Percentiles rank a stretch among this genome's conserved stretches.
Evolutionary conservation across 805 yeast genomes (phyloP).

Genomic region (Metschnikowia koreensis): DNA sequence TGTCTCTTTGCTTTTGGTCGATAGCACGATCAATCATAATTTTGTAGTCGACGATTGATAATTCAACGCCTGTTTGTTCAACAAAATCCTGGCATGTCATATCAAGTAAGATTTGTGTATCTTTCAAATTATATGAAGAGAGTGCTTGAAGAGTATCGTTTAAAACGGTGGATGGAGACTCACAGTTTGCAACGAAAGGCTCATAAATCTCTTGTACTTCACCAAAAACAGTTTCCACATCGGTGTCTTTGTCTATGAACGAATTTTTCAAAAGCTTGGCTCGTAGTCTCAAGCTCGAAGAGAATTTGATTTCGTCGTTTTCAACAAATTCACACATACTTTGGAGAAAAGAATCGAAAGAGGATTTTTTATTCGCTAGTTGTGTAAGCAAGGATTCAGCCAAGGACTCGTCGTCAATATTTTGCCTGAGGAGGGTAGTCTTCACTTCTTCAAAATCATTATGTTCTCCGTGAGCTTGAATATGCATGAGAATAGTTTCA

Average conservation of each 20-base stretch:
- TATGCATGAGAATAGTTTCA: slow-evolving; percentile 9
- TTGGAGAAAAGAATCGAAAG: slow-evolving; percentile 7
- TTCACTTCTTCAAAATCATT: slow-evolving; percentile 7
- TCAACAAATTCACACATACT: slow-evolving; percentile 18
- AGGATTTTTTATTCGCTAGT: not conserved
- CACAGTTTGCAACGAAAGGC: slow-evolving; percentile 3
- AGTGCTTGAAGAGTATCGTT: slow-evolving; percentile 1
- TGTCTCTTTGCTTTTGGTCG: slow-evolving; percentile 13
- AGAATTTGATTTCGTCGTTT: slow-evolving; percentile 24
- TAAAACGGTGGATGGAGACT: not conserved
- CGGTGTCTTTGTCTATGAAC: not conserved
- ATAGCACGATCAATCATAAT: slow-evolving; percentile 30
- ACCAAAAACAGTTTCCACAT: not conserved
- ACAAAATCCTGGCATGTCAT: not conserved
- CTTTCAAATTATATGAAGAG: not conserved
- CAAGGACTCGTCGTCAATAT: slow-evolving; percentile 25
- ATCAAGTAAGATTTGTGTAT: slow-evolving; percentile 3
- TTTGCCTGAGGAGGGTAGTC: slow-evolving; percentile 18
- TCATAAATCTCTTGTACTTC: not conserved
- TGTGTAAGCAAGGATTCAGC: slow-evolving; percentile 19
- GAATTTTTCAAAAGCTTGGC: slow-evolving; percentile 11
- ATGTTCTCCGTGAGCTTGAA: slow-evolving; percentile 7
- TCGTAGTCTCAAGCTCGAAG: slow-evolving; percentile 21
- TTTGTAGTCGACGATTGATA: slow-evolving; percentile 16
- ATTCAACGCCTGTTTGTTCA: slow-evolving; percentile 1